Evolutionary conservation across 2,329 filamentous ascomycete species (phyloP).

Genomic region (Sporothrix mexicana): DNA sequence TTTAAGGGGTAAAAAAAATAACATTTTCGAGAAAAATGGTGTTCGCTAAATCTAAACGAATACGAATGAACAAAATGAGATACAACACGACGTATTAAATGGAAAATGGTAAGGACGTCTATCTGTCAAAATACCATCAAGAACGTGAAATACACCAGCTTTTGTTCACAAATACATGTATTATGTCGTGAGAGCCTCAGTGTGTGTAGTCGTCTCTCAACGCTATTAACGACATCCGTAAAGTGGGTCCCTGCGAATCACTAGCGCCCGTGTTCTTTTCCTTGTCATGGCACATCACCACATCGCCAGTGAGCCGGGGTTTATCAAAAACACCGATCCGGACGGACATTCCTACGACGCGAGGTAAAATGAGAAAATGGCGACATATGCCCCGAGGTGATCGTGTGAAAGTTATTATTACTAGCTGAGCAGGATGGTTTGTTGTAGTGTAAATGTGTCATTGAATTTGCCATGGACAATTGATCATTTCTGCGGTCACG

Average conservation of each 20-base stretch:
- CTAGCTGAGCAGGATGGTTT: neutral
- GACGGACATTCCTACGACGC: slow-evolving; percentile 9
- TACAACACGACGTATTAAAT: too few relatives aligned
- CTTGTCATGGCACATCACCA: too few relatives aligned
- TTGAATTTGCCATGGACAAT: neutral
- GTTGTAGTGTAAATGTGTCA: neutral
- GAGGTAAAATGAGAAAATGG: neutral
- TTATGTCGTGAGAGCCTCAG: too few relatives aligned
- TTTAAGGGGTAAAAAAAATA: too few relatives aligned
- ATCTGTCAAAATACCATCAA: too few relatives aligned
- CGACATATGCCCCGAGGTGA: neutral
- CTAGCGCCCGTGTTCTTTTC: neutral
- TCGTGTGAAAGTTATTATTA: neutral
- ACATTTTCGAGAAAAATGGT: neutral
- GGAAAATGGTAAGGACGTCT: too few relatives aligned
- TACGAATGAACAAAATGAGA: too few relatives aligned
- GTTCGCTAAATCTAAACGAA: too few relatives aligned
- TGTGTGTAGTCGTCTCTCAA: neutral
- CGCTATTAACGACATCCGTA: neutral
- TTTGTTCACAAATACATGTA: too few relatives aligned
- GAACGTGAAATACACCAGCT: neutral
- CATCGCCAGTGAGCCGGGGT: neutral
- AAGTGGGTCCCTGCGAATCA: neutral
- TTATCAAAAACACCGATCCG: neutral
- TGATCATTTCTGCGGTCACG: neutral